Percentiles rank a stretch among this genome's conserved stretches.
Conservation (phyloP, 106 monocot genomes). For the Ottelia alismoides region DNA sequence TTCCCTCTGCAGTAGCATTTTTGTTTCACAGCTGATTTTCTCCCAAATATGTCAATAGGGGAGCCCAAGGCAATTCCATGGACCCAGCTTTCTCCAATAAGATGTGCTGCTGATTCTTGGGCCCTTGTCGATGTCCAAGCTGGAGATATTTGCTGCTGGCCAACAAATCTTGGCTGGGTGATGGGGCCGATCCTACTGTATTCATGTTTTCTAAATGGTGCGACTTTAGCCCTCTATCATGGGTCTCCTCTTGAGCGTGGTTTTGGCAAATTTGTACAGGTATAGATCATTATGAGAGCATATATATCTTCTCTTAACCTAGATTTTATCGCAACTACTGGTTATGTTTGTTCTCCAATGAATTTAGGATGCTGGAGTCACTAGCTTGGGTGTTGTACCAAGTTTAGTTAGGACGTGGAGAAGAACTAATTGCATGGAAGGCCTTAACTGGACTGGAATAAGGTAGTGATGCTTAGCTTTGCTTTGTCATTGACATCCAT, state of each 20-base stretch:
- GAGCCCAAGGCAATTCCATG: constrained; percentile 96
- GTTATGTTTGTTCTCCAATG: too few species aligned
- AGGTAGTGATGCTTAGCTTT: too few species aligned
- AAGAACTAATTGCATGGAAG: constrained; percentile 73
- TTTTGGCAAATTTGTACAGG: constrained; percentile 94
- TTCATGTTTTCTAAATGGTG: constrained; percentile 67
- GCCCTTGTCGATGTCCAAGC: constrained; percentile 59
- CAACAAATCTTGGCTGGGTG: constrained; percentile 91
- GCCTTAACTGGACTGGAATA: constrained; percentile 74
- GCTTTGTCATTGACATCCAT: too few species aligned
- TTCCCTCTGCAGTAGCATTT: not conserved
- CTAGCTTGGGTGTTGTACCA: constrained; percentile 77
- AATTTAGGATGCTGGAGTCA: constrained; percentile 95
- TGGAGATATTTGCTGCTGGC: constrained; percentile 79
- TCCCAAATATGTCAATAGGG: constrained; percentile 21
- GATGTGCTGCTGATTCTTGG: constrained; percentile 76
- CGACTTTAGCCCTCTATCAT: constrained; percentile 76
- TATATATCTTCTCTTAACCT: too few species aligned
- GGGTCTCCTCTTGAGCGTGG: constrained; percentile 77
- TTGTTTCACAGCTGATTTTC: not conserved
- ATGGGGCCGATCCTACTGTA: constrained; percentile 69
- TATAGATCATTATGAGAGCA: too few species aligned
- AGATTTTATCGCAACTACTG: too few species aligned
- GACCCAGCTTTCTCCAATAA: constrained; percentile 82
- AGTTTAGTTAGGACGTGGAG: constrained; percentile 90